Evolutionary conservation across 768 basidiomycete genomes (phyloP).

Genomic region (Leccinum arenicola): DNA sequence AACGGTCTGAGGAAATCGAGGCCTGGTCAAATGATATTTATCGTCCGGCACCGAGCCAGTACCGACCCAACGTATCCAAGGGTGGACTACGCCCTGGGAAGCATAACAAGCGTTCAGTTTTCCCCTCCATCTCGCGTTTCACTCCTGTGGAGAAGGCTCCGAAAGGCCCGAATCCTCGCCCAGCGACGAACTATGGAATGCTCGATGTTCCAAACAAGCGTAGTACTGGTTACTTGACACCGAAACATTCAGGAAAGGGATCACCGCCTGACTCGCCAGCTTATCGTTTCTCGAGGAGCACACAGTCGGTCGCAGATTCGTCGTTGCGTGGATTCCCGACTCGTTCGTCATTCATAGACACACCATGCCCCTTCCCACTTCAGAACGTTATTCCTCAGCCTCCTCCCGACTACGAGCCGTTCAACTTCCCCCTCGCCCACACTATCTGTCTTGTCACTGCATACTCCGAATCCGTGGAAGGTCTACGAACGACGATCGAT

Average conservation of each 20-base stretch:
- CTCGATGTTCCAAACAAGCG: conserved; percentile 65
- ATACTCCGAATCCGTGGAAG: conserved; percentile 96
- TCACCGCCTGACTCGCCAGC: conserved; percentile 70
- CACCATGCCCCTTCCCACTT: conserved; percentile 90
- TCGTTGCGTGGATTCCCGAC: conserved; percentile 28
- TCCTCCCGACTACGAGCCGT: conserved; percentile 86
- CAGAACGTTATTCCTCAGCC: conserved; percentile 91
- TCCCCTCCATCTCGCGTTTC: conserved; percentile 71
- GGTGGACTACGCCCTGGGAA: conserved; percentile 56
- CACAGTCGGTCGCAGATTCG: conserved; percentile 64
- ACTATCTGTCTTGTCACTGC: conserved; percentile 97
- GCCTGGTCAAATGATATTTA: conserved; percentile 97
- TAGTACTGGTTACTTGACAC: conserved; percentile 47
- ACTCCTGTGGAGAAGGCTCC: conserved; percentile 67
- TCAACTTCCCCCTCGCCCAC: conserved; percentile 92
- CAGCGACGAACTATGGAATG: conserved; percentile 63
- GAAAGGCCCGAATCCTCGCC: conserved; percentile 51
- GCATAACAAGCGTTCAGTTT: conserved; percentile 50
- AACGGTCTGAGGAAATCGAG: conserved; percentile 87
- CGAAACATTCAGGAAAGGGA: conserved; percentile 42
- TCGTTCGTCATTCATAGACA: conserved; percentile 58
- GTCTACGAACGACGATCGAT: conserved; percentile 95
- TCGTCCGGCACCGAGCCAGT: conserved; percentile 84
- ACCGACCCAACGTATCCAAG: conserved; percentile 86
- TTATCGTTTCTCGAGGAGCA: conserved; percentile 78